A percentile compares a stretch with the other conserved stretches of the same genome.
Conservation (phyloP, 2,329 filamentous ascomycete genomes). For the Aspergillus tubingensis region DNA sequence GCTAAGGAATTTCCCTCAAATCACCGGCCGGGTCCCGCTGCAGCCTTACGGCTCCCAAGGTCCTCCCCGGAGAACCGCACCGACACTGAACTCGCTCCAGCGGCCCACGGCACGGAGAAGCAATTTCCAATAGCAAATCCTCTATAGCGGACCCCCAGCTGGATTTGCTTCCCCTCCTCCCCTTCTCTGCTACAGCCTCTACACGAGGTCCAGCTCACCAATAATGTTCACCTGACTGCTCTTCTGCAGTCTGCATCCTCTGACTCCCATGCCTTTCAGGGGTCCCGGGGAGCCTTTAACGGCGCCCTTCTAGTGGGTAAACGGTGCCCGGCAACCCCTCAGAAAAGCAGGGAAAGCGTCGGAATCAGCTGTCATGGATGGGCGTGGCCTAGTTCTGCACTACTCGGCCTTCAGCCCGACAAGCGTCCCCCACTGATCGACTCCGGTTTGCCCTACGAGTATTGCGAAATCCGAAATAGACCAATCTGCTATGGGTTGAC, state of each 20-base stretch:
- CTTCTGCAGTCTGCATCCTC: neutral
- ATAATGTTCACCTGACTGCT: neutral
- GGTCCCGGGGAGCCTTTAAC: neutral
- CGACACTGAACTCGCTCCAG: neutral
- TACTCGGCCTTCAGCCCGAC: constrained; percentile 7
- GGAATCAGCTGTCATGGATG: neutral
- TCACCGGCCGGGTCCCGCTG: neutral
- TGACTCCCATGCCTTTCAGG: neutral
- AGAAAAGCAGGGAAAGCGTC: neutral
- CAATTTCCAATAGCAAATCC: neutral
- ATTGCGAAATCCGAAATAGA: neutral
- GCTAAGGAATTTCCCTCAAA: neutral
- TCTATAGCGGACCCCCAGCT: neutral
- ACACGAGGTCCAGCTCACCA: neutral
- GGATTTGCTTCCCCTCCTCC: neutral
- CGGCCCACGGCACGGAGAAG: neutral
- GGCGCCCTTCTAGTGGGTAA: neutral
- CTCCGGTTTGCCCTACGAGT: constrained; percentile 7
- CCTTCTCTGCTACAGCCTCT: neutral
- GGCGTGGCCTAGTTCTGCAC: neutral
- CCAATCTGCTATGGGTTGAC: constrained; percentile 3
- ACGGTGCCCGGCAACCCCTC: neutral
- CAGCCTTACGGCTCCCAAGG: constrained; percentile 4
- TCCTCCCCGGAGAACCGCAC: constrained; percentile 1
- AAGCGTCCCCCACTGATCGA: constrained; percentile 8